Evolutionary conservation across 345 rosid species (phyloP).

Genomic region (Dovyalis caffra): DNA sequence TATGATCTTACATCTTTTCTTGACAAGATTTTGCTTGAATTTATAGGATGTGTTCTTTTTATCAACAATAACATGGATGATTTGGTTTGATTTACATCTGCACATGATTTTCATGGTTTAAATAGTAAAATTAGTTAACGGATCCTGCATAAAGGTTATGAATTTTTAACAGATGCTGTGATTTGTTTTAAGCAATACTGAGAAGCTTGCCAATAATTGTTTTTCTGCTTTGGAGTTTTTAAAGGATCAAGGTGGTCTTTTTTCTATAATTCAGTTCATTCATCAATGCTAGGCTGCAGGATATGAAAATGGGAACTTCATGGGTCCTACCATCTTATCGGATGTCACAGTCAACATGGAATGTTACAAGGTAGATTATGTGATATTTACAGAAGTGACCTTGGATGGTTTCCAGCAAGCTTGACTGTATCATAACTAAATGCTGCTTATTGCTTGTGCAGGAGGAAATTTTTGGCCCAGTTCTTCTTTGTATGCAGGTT

Average conservation of each 20-base stretch:
- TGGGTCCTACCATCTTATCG: conserved; percentile 61
- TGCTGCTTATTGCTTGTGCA: conserved; percentile 19
- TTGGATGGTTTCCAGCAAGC: conserved; percentile 2
- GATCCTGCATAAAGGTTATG: not conserved
- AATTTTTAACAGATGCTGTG: not conserved
- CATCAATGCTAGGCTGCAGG: conserved; percentile 47
- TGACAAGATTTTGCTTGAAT: too few species aligned
- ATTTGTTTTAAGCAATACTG: not conserved
- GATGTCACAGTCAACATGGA: conserved; percentile 56
- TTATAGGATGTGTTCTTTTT: too few species aligned
- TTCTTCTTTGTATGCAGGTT: conserved; percentile 63
- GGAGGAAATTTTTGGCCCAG: conserved; percentile 57
- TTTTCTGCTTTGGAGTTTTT: conserved; percentile 5
- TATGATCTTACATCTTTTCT: not conserved
- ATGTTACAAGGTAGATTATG: conserved; percentile 51
- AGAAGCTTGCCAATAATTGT: not conserved
- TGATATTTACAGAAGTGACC: not conserved
- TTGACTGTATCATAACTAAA: not conserved
- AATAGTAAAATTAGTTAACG: not conserved
- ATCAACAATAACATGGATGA: not conserved
- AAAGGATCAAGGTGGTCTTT: not conserved
- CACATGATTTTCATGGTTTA: not conserved
- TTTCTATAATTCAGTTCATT: conserved; percentile 1
- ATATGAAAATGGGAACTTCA: conserved; percentile 57
- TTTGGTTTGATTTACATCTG: not conserved